phyloP scores from a whole-genome alignment of 2,329 filamentous ascomycete species.

The Esteya vermicola region DNA sequence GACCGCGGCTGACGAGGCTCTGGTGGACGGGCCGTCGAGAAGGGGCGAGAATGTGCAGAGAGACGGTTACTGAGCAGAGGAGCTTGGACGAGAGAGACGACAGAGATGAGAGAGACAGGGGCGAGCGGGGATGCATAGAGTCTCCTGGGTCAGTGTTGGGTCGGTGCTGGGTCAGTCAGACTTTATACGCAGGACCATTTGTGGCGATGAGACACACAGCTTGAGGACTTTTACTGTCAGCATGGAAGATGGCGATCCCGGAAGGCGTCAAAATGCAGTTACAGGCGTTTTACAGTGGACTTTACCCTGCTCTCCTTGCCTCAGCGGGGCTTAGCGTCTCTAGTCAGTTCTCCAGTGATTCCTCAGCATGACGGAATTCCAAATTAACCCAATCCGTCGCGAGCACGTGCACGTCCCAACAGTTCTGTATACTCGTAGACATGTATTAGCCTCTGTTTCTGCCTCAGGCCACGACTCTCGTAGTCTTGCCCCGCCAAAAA shows the following conservation, averaged over 20 bases:
- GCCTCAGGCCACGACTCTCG: conserved; percentile 1
- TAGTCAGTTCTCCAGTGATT: neutral
- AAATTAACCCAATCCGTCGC: too few relatives aligned
- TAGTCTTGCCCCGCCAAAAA: neutral
- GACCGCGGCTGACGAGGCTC: conserved; percentile 17
- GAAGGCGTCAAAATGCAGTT: neutral
- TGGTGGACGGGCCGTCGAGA: too few relatives aligned
- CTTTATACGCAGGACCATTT: too few relatives aligned
- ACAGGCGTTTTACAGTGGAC: neutral
- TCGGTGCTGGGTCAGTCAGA: too few relatives aligned
- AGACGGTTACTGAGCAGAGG: neutral
- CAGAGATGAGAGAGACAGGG: too few relatives aligned
- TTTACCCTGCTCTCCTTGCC: neutral
- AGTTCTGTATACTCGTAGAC: too few relatives aligned
- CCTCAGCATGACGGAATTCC: neutral
- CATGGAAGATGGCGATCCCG: neutral
- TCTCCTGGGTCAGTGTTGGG: too few relatives aligned
- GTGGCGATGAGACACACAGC: neutral
- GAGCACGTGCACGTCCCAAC: too few relatives aligned
- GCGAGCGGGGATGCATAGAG: too few relatives aligned
- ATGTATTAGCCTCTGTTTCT: neutral
- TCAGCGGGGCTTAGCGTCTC: neutral
- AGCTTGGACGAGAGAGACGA: too few relatives aligned
- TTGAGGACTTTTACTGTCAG: too few relatives aligned
- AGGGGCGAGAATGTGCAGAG: conserved; percentile 17